Evolutionary conservation across 2,329 filamentous ascomycete species (phyloP).

Genomic region (Xylaria sp.): DNA sequence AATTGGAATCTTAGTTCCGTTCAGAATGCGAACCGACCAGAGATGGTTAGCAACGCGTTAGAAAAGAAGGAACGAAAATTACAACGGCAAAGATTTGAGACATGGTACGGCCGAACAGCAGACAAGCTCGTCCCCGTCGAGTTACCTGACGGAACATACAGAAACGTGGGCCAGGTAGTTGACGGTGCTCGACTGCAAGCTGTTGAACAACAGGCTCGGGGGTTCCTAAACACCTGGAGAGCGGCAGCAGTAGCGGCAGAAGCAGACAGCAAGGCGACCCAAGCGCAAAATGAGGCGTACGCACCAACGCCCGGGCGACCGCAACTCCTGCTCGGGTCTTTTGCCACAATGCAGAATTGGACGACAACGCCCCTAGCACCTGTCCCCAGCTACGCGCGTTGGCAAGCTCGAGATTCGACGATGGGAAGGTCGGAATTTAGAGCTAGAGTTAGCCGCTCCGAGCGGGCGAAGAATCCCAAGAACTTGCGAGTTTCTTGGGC

Average conservation of each 20-base stretch:
- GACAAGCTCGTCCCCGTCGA: slow-evolving; percentile 46
- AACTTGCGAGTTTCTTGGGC: slow-evolving; percentile 50
- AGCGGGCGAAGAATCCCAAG: slow-evolving; percentile 42
- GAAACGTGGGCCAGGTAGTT: slow-evolving; percentile 41
- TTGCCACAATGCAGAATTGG: slow-evolving; percentile 40
- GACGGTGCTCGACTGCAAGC: slow-evolving; percentile 43
- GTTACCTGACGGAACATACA: slow-evolving; percentile 42
- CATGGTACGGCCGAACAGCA: slow-evolving; percentile 46
- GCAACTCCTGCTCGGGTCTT: slow-evolving; percentile 44
- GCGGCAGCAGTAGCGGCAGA: slow-evolving; percentile 37
- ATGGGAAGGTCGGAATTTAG: slow-evolving; percentile 44
- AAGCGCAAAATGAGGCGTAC: slow-evolving; percentile 40
- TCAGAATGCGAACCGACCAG: slow-evolving; percentile 46
- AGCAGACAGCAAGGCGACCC: slow-evolving; percentile 30
- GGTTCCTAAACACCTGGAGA: slow-evolving; percentile 43
- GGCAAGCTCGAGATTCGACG: slow-evolving; percentile 42
- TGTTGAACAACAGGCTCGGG: slow-evolving; percentile 39
- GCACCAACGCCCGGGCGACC: slow-evolving; percentile 49
- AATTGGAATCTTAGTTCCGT: slow-evolving; percentile 48
- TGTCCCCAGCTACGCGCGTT: slow-evolving; percentile 43
- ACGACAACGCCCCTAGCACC: slow-evolving; percentile 50
- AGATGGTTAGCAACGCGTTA: slow-evolving; percentile 46
- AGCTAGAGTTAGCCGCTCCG: slow-evolving; percentile 35
- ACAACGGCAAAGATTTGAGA: slow-evolving; percentile 46
- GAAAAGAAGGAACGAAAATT: slow-evolving; percentile 48